phyloP scores from a whole-genome alignment of 192 early-diverging fungal species.

The Coemansia sp. region DNA sequence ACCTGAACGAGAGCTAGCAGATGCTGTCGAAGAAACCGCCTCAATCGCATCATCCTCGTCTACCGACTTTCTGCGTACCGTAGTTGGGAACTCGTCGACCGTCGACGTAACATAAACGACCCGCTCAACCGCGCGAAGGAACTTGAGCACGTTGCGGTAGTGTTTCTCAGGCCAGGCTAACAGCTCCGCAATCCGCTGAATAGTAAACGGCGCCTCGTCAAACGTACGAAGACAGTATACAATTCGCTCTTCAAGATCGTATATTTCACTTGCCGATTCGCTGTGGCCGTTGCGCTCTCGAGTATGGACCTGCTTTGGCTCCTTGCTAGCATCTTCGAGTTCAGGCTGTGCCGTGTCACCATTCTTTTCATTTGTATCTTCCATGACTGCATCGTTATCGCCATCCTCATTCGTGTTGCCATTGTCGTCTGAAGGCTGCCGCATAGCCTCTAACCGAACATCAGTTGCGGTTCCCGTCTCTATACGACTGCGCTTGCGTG shows the following conservation, averaged over 20 bases:
- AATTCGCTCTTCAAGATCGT: slow-evolving; percentile 41
- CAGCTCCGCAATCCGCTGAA: slow-evolving; percentile 49
- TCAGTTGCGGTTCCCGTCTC: not conserved
- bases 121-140: slow-evolving; percentile 40
- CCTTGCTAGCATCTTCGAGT: not conserved
- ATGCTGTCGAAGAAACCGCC: not conserved
- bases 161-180: slow-evolving; percentile 40
- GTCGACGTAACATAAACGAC: slow-evolving; percentile 51
- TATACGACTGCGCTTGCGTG: slow-evolving; percentile 9
- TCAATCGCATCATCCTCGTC: slow-evolving; percentile 15
- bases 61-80: not conserved
- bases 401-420: not conserved
- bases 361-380: not conserved
- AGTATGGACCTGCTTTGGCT: not conserved
- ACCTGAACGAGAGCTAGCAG: not conserved
- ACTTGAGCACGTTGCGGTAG: slow-evolving; percentile 44
- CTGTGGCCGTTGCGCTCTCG: not conserved
- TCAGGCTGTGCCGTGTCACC: not conserved
- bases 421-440: not conserved
- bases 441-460: not conserved
- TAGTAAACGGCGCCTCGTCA: slow-evolving; percentile 50
- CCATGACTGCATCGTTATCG: not conserved
- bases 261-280: slow-evolving; percentile 12
- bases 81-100: slow-evolving; percentile 43
- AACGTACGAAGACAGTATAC: slow-evolving; percentile 41